Base-by-base conservation (phyloP, 805 yeast species). In the Metschnikowia cubensis region DNA sequence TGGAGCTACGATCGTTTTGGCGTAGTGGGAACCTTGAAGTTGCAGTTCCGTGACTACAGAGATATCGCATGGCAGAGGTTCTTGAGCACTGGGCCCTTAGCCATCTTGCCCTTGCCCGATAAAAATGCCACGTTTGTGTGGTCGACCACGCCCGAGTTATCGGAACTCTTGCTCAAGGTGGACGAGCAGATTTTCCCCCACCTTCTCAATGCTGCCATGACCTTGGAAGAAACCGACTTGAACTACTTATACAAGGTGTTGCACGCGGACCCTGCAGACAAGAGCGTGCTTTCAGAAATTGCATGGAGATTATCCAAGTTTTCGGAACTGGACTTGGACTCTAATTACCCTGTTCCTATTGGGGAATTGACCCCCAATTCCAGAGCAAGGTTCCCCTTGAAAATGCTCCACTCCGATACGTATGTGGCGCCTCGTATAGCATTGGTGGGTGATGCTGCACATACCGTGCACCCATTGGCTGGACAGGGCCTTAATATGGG, bases 401-500 rank as follows among this genome's bases (percentile, higher is more conserved):
- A 84, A 58, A 68, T 92, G 71, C 83, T 90, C 18, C 97, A 94
- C 63, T 96, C 96, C 2, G 98, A 94, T 61, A 80, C 87, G 1
- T 94, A 94, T 64, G 82, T 89, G 17, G 82, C 82, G 2, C 91
- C 87, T 3, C 76, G 98, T 57, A 78, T 92, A 31, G 98, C 97
- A 0, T 71, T 94, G n/a, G 87, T 92, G 8, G 99, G 99, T 22
- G 99, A 94, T 68, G 98, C 99, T 1, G 98, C 98, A 0, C 99
- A 94, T 60, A 86, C 97, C 0, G 89, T 96, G 1, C 98, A 94
- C 65, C 99, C 99, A 2, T 75, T 94, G 52, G 97, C 97, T 3
- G 99, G 99, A 8, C 99, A 94, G 69, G 99, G 99, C 22, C 77
- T 94, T 50, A 94, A 94, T 67, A 90, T 92, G 96, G 99, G 99